A percentile compares a stretch with the other conserved stretches of the same genome.
Evolutionary conservation across 2,329 filamentous ascomycete species (phyloP).

Genomic region (Aspergillus carbonarius): DNA sequence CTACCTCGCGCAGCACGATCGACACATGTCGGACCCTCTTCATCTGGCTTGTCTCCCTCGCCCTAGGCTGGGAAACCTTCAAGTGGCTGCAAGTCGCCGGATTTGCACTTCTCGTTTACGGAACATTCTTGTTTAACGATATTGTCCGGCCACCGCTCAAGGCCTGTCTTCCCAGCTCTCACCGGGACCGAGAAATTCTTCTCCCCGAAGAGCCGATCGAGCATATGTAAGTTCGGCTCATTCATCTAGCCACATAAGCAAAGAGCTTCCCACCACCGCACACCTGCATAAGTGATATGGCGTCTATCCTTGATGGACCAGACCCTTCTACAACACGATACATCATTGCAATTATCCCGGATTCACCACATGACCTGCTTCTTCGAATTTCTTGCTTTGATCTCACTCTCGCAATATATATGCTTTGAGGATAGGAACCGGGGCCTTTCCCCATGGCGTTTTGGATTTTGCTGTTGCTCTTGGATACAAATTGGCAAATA

Average conservation of each 20-base stretch:
- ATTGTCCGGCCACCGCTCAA: conserved; percentile 80
- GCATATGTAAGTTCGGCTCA: conserved; percentile 46
- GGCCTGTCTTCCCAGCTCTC: conserved; percentile 58
- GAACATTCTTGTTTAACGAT: conserved; percentile 95
- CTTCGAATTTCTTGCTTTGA: too few relatives aligned
- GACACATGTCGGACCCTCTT: conserved; percentile 97
- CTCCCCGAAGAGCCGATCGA: conserved; percentile 83
- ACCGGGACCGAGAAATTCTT: conserved; percentile 55
- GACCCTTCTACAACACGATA: background rate
- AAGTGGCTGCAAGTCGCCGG: conserved; percentile 94
- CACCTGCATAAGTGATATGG: background rate
- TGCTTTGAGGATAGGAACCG: conserved; percentile 1
- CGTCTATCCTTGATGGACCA: background rate
- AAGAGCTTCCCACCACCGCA: too few relatives aligned
- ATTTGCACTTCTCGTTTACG: conserved; percentile 88
- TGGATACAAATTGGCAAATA: background rate
- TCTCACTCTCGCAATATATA: background rate
- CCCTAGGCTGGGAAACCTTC: conserved; percentile 94
- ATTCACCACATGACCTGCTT: too few relatives aligned
- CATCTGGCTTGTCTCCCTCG: conserved; percentile 90
- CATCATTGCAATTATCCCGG: too few relatives aligned
- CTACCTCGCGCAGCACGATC: conserved; percentile 91
- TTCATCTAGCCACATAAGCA: background rate
- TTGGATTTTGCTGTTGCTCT: background rate
- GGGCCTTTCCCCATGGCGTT: background rate